Percentiles rank a stretch among this genome's conserved stretches.
Conservation (phyloP, 345 rosid genomes). For the Heritiera fomes region DNA sequence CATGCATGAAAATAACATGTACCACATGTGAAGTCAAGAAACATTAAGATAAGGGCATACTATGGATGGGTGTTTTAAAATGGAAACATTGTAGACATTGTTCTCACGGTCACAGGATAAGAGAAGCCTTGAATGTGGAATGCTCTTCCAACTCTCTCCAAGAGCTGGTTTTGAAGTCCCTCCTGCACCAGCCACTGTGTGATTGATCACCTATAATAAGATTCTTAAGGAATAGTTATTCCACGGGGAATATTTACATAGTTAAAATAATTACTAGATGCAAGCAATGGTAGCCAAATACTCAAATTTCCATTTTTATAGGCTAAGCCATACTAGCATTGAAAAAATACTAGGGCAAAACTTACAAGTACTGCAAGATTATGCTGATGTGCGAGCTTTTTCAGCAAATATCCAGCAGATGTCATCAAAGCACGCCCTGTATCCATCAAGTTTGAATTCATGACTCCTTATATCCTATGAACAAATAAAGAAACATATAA, state of each 20-base stretch:
- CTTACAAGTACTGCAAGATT: conserved; percentile 63
- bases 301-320: conserved; percentile 1
- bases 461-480: not conserved
- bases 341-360: conserved; percentile 19
- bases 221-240: not conserved
- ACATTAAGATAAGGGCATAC: conserved; percentile 32
- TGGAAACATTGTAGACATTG: conserved; percentile 37
- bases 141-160: conserved; percentile 86
- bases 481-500: not conserved
- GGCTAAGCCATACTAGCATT: not conserved
- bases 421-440: conserved; percentile 79
- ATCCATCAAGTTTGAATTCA: conserved; percentile 22
- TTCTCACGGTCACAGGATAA: conserved; percentile 47
- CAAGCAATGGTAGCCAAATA: not conserved
- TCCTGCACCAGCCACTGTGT: conserved; percentile 75
- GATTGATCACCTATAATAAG: conserved; percentile 69
- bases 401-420: conserved; percentile 68
- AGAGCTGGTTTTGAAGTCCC: conserved; percentile 77
- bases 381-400: conserved; percentile 78
- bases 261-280: not conserved
- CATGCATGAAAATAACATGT: not conserved
- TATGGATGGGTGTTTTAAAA: conserved; percentile 68
- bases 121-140: conserved; percentile 75
- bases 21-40: not conserved
- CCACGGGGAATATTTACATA: not conserved